Evolutionary conservation across 192 early-diverging fungal genomes (phyloP).

Genomic region (Rhizoclosmatium globosum): DNA sequence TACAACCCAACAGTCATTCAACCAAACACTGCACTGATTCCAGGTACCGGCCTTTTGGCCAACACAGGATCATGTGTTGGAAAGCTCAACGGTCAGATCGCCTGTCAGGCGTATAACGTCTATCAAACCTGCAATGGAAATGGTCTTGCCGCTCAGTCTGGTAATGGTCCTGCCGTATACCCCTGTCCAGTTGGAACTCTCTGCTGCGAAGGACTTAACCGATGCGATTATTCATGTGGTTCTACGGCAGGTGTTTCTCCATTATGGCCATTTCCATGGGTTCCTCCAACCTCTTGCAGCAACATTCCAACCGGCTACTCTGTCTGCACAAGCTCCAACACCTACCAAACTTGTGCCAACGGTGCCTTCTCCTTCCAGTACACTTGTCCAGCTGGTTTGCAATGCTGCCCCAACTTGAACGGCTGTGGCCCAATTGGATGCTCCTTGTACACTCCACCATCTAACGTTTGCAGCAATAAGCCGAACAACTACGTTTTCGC

Average conservation of each 20-base stretch:
- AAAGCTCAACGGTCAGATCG: not conserved
- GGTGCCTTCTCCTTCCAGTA: slow-evolving; percentile 11
- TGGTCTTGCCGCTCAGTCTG: not conserved
- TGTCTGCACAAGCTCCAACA: slow-evolving; percentile 1
- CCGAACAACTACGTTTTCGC: slow-evolving; percentile 16
- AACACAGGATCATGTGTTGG: slow-evolving; percentile 19
- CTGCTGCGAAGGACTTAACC: slow-evolving; percentile 10
- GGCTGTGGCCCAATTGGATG: slow-evolving; percentile 20
- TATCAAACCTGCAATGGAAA: not conserved
- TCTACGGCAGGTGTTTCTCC: not conserved
- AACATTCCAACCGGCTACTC: slow-evolving; percentile 12
- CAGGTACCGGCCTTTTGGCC: not conserved
- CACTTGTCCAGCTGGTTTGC: slow-evolving; percentile 2
- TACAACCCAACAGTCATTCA: not conserved
- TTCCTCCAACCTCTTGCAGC: not conserved
- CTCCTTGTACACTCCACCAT: not conserved
- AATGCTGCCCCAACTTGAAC: slow-evolving; percentile 19
- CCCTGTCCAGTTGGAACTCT: no score
- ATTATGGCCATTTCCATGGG: not conserved
- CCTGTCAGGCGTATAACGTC: not conserved
- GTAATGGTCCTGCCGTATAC: no score
- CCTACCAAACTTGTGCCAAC: not conserved
- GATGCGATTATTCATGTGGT: slow-evolving; percentile 1
- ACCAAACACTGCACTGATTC: not conserved
- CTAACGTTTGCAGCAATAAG: not conserved